These are phyloP conservation scores for Sporobolomyces pararoseus DNA, from an alignment of 768 basidiomycete genomes.

Conservation along the genomic window DNA sequence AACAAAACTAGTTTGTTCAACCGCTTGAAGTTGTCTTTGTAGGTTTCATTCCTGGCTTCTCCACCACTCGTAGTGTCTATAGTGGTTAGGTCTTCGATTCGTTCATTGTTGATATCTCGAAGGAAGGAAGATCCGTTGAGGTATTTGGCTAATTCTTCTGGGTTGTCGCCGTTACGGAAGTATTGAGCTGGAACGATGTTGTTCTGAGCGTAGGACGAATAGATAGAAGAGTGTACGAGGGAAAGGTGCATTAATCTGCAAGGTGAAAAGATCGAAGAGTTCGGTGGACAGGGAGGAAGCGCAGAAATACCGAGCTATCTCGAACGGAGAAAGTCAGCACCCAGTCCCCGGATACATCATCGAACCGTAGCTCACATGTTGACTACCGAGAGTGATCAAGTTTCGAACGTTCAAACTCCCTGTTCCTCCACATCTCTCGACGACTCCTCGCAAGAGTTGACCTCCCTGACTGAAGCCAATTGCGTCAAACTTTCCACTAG, in stretches of 20 bases:
- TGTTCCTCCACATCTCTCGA: constrained; percentile 47
- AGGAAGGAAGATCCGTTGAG: constrained; percentile 47
- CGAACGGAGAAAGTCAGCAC: neutral
- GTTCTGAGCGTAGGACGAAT: constrained; percentile 41
- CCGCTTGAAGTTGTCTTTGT: constrained; percentile 38
- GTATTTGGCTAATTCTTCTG: constrained; percentile 49
- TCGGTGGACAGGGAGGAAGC: constrained; percentile 51
- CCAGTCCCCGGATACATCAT: too few relatives aligned
- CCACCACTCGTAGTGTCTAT: neutral
- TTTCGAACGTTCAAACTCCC: constrained; percentile 46
- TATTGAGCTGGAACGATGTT: constrained; percentile 50
- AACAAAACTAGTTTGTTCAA: constrained; percentile 45
- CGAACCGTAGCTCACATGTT: constrained; percentile 39
- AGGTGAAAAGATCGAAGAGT: constrained; percentile 23
- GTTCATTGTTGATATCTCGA: constrained; percentile 50
- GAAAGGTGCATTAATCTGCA: constrained; percentile 42
- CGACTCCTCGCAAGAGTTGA: constrained; percentile 50
- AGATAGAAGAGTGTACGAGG: constrained; percentile 39
- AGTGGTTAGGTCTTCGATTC: constrained; percentile 26
- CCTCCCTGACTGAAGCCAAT: constrained; percentile 54
- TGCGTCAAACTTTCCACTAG: constrained; percentile 48
- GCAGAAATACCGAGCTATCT: constrained; percentile 49
- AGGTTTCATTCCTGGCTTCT: constrained; percentile 35
- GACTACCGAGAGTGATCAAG: constrained; percentile 50
- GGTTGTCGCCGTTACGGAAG: constrained; percentile 51